Base-by-base conservation (phyloP, 306 rosid species). In the Ormosia semicastrata region DNA sequence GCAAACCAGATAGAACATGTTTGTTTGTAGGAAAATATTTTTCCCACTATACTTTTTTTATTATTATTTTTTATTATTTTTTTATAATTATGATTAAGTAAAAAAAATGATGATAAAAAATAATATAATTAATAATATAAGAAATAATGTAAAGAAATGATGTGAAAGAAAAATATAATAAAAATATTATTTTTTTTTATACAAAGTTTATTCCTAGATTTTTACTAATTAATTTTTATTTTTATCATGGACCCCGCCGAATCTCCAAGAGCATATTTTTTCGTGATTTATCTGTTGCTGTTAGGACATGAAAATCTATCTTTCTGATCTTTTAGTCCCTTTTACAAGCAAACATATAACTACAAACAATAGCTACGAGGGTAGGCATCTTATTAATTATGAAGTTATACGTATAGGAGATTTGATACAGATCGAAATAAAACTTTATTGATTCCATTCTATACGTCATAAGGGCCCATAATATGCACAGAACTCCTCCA, bases 171-270 rank as follows among this genome's bases (percentile, higher is more conserved):
- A n/a, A n/a, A n/a, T n/a, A n/a, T n/a, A n/a, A n/a, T n/a, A n/a
- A n/a, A n/a, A n/a, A n/a, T n/a, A n/a, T n/a, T n/a, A n/a, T n/a
- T n/a, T n/a, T n/a, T n/a, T n/a, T n/a, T n/a, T n/a, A 7, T 49
- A 47, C 17, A 67, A 15, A 34, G 60, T 66, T 43, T 65, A 44
- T 14, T 64, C 59, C 30, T 2, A n/a, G 32, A n/a, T 39, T 62
- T 3, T 2, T 8, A 37, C 37, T 73, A 2, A 24, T 24, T 24
- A 24, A 24, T 24, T 24, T 24, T 24, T 24, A 0, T 37, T 69
- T 11, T 70, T 36, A 46, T 71, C 9, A 71, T 59, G 71, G 83
- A 47, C 77, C 73, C 83, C 53, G 11, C 12, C n/a, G 15, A 40
- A 63, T 29, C 54, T 15, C 32, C 66, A 5, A 29, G n/a, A 39